phyloP scores from a whole-genome alignment of 495 filamentous ascomycete species.

The Oidiodendron maius region DNA sequence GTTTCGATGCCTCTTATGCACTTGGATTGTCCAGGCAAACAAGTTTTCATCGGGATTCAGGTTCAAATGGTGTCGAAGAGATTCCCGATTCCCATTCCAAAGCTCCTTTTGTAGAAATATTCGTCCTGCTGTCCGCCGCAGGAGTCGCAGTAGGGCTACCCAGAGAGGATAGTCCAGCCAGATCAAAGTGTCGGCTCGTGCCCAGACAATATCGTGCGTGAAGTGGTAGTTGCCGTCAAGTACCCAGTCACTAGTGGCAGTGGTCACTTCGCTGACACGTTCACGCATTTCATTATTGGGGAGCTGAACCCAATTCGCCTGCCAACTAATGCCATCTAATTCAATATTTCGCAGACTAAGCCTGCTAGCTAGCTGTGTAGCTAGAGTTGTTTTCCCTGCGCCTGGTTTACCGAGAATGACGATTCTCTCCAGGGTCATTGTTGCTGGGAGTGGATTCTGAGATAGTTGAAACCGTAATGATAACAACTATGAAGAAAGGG shows the following conservation, averaged over 20 bases:
- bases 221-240: neutral
- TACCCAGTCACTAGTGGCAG: neutral
- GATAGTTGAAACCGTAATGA: neutral
- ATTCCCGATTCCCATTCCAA: neutral
- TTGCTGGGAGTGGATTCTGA: neutral
- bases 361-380: neutral
- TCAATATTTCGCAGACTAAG: neutral
- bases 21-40: neutral
- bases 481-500: neutral
- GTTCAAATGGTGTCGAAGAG: neutral
- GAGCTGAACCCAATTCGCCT: neutral
- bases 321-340: neutral
- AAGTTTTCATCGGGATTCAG: neutral
- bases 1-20: neutral
- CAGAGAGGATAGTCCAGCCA: neutral
- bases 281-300: neutral
- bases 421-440: neutral
- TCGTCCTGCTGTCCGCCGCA: neutral
- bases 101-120: neutral
- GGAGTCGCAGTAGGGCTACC: neutral
- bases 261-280: neutral
- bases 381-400: neutral
- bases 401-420: neutral
- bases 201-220: neutral
- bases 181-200: neutral